Base-by-base conservation (phyloP, 306 rosid genomes). In the Cercis canadensis region DNA sequence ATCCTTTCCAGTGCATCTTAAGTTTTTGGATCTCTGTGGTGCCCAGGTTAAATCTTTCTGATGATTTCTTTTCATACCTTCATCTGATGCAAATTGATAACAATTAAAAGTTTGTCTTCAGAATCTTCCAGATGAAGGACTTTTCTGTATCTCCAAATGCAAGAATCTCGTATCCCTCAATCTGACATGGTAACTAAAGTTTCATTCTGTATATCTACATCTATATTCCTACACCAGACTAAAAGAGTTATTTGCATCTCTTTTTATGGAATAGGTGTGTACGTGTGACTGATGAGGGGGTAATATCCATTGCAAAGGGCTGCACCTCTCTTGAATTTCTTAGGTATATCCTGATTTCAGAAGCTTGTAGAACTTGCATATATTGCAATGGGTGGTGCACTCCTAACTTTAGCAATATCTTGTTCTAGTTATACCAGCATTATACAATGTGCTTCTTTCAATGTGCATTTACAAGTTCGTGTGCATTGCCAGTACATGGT, bases 41-140 rank as follows among this genome's bases (percentile, higher is more conserved):
- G 97, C 88, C 66, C 97, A 85, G 97, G 97, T 92, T 80, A 76
- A 55, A 70, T 64, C n/a, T 53, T 45, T 65, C 29, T 19, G 10
- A 29, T 59, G 16, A 56, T 72, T 65, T 45, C 52, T 70, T 66
- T 68, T 24, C 32, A 37, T 4, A 34, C 16, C 13, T 75, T 46
- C 29, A 69, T 70, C 55, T 50, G 49, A 61, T 72, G 36, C 71
- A 12, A 18, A 47, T 61, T 67, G 69, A 59, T 80, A 36, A 67
- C 72, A 43, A 46, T 16, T 52, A 53, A 47, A 46, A 55, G 6
- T 64, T 60, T 46, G 76, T 18, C 18, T 74, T 67, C 85, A 92
- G 96, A 92, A 87, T 80, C 81, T 92, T 56, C 88, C 89, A 13
- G 96, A 89, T 77, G 88, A 83, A 76, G 97, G 88, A 57, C 89